Base-by-base conservation (phyloP, 108 stramenopile species). In the Skeletonema tropicum region DNA sequence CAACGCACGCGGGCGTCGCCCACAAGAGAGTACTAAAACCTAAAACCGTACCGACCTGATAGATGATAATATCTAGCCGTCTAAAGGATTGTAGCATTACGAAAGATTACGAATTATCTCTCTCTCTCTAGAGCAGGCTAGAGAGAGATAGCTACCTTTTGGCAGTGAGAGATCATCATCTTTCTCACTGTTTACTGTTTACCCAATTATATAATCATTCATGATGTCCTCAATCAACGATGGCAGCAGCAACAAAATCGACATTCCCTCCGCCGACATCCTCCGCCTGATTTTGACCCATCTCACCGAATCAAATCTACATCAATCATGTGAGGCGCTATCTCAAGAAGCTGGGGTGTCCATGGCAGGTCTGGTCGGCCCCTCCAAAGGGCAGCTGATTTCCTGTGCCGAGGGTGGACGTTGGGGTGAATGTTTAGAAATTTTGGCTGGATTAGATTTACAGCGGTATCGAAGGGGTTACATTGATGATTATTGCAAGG, bases 291-390 rank as follows among this genome's bases (percentile, higher is more conserved):
- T 93, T 21, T 57, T 85, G 55, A 80, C 80, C 11, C 85, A 88
- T 55, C 83, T 93, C 60, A 86, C 87, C 39, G 85, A 89, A 70
- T 74, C 67, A 14, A 87, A 88, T 12, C 66, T 90, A 15, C 85
- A 86, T 36, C 57, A 88, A 60, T 74, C 92, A 21, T 86, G 80
- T 14, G 42, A 65, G 10, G 60, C 71, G 2, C 78, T 93, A 39
- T 86, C 79, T n/a, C 52, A 79, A 49, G 92, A 93, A 74, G 82
- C 88, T 21, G 87, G 89, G 2, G 67, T 90, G 12, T 85, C 86
- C 17, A 64, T 74, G 48, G 85, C 85, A 23, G 84, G 84, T 19
- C 23, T 73, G 7, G 21, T 68, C 38, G 68, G 73, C 30, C 5
- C 63, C 35, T 66, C 77, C 48, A 78, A 78, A 29, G 46, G 65